Percentiles rank a stretch among this genome's conserved stretches.
Evolutionary conservation across 805 yeast genomes (phyloP).

Genomic region (Ogataea neopini): DNA sequence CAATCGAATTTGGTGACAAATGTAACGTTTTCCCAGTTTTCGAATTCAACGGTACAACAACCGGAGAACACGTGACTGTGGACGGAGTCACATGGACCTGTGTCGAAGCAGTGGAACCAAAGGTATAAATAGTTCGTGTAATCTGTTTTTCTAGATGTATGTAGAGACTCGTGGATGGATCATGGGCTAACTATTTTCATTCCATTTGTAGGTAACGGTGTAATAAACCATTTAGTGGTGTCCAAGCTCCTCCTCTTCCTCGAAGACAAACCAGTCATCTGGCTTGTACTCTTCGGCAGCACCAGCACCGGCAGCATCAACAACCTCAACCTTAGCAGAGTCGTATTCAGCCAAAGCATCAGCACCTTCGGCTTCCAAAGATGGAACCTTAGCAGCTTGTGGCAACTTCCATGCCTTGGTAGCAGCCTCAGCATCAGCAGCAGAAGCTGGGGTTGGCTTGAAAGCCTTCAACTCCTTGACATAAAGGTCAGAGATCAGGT

Average conservation of each 20-base stretch:
- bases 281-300: constrained; percentile 44
- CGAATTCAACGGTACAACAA: constrained; percentile 5
- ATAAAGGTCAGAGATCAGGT: constrained; percentile 83
- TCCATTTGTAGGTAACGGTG: constrained; percentile 2
- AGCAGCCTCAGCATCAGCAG: constrained; percentile 72
- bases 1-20: constrained; percentile 22
- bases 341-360: constrained; percentile 69
- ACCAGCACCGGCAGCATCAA: constrained; percentile 49
- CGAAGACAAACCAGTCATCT: constrained; percentile 82
- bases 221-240: constrained; percentile 41
- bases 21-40: constrained; percentile 17
- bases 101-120: constrained; percentile 18
- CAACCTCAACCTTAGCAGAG: constrained; percentile 72
- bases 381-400: constrained; percentile 72
- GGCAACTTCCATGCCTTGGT: constrained; percentile 87
- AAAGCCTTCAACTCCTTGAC: constrained; percentile 82
- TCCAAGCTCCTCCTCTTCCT: constrained; percentile 56
- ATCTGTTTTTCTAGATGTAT: constrained; percentile 7
- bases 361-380: constrained; percentile 66
- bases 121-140: constrained; percentile 5
- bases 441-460: constrained; percentile 77
- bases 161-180: constrained; percentile 4
- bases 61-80: constrained; percentile 13
- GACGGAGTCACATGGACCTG: constrained; percentile 26
- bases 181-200: constrained; percentile 2